Evolutionary conservation across 148 eudicot genomes (phyloP), one percentile per base, ranked within the genome.

Genomic region (Rheum nobile): DNA sequence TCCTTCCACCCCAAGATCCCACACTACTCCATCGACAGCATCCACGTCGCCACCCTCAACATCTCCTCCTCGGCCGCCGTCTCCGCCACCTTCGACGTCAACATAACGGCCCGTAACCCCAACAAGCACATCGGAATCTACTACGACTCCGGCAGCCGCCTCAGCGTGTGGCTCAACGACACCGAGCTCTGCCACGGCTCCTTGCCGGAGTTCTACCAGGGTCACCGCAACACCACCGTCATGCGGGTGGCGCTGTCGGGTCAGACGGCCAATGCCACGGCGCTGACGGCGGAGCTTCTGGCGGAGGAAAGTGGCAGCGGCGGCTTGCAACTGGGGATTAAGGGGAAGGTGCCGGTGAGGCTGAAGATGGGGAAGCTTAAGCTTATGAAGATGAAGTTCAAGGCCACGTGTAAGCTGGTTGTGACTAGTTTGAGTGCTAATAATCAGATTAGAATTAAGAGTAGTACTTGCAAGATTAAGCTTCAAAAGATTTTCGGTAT

Each of bases 151-250:
- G 97, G 98, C 0, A 88, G 92, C 75, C 70, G 31, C 21, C 47
- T 91, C 10, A 82, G 83, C 37, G 91, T 89, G 31, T 88, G 67
- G 76, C 89, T 87, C 75, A 32, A 67, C 0, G 85, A 84, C 22
- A 82, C 84, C 2, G 84, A 81, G 42, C 91, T 93, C 3, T 85
- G 92, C 47, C 79, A 82, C 61, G 98, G 98, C 0, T 75, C 86
- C 1, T 75, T 88, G 78, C 98, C 98, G 0, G 75, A 67, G 63
- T 93, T 93, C 74, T 93, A 87, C 76, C 97, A 93, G 54, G 97
- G 94, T 7, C 98, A 91, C 65, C 74, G 72, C 16, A 91, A 93
- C 82, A 91, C 97, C 11, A 93, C 98, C 8, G 68, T 79, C 73
- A 39, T 93, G 3, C 34, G 77, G 69, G 80, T 93, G 5, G 71